Evolutionary conservation across 2,329 filamentous ascomycete species (phyloP).

Genomic region (Colletotrichum zoysiae): DNA sequence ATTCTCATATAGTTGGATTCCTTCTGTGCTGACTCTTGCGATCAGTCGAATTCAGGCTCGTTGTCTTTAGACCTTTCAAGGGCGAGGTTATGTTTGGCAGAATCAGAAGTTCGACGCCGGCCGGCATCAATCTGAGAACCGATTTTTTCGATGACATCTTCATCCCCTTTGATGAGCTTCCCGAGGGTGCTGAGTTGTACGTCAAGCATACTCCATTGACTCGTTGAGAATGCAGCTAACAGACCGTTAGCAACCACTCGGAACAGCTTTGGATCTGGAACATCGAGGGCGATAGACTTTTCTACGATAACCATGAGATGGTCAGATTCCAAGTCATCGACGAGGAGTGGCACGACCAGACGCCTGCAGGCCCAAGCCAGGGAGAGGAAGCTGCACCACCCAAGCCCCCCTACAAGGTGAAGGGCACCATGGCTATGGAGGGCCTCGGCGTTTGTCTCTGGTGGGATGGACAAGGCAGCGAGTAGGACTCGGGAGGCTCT

Average conservation of each 20-base stretch:
- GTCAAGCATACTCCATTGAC: slow-evolving; percentile 48
- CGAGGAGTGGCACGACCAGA: slow-evolving; percentile 93
- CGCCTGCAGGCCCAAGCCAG: slow-evolving; percentile 75
- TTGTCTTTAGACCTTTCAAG: slow-evolving; percentile 96
- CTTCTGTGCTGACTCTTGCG: slow-evolving; percentile 35
- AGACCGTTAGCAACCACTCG: slow-evolving; percentile 70
- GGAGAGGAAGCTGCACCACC: slow-evolving; percentile 71
- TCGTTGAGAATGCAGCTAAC: slow-evolving; percentile 44
- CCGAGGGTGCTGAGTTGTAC: slow-evolving; percentile 82
- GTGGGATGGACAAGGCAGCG: slow-evolving; percentile 62
- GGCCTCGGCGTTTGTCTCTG: slow-evolving; percentile 74
- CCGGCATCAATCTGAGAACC: slow-evolving; percentile 82
- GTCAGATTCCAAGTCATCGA: slow-evolving; percentile 88
- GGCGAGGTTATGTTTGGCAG: slow-evolving; percentile 89
- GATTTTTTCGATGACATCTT: slow-evolving; percentile 97
- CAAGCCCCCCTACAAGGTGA: slow-evolving; percentile 79
- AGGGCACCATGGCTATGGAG: slow-evolving; percentile 72
- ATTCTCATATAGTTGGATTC: background rate
- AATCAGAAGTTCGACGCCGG: slow-evolving; percentile 79
- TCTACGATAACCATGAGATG: slow-evolving; percentile 90
- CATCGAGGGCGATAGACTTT: slow-evolving; percentile 79
- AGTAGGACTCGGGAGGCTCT: slow-evolving; percentile 23
- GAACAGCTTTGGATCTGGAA: slow-evolving; percentile 91
- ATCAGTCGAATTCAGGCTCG: slow-evolving; percentile 88
- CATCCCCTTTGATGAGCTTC: slow-evolving; percentile 79